Evolutionary conservation across 805 yeast genomes (phyloP).

Genomic region (Candida ascalaphidarum): DNA sequence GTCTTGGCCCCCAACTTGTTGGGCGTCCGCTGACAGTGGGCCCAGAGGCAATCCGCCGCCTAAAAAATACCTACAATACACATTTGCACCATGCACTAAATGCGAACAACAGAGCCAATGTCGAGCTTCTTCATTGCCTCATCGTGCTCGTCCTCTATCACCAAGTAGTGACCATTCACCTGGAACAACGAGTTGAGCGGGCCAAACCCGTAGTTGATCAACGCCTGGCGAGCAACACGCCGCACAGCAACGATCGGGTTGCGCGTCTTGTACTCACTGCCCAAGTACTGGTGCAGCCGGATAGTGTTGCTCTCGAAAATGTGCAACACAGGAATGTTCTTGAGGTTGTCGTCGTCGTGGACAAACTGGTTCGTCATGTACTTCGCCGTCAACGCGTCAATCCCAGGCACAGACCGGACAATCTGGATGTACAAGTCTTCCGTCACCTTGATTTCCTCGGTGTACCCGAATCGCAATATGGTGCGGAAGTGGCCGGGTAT

Average conservation of each 20-base stretch:
- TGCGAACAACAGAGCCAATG: slow-evolving; percentile 18
- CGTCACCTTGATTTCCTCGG: slow-evolving; percentile 13
- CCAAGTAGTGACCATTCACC: slow-evolving; percentile 11
- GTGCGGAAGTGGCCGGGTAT: slow-evolving; percentile 42
- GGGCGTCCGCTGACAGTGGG: too few relatives aligned
- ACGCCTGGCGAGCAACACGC: slow-evolving; percentile 9
- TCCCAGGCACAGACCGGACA: slow-evolving; percentile 12
- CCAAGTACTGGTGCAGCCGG: slow-evolving; percentile 12
- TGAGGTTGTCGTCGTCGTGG: neutral
- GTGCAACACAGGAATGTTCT: slow-evolving; percentile 15
- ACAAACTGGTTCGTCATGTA: neutral
- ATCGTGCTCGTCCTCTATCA: slow-evolving; percentile 11
- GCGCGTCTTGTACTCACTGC: slow-evolving; percentile 7
- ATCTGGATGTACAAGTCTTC: slow-evolving; percentile 11
- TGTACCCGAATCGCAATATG: slow-evolving; percentile 40
- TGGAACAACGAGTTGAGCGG: slow-evolving; percentile 16
- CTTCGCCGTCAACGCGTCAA: slow-evolving; percentile 4
- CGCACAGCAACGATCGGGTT: slow-evolving; percentile 7
- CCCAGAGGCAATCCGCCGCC: too few relatives aligned
- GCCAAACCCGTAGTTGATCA: slow-evolving; percentile 17
- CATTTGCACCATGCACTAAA: too few relatives aligned
- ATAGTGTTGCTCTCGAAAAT: slow-evolving; percentile 21
- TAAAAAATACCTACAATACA: too few relatives aligned
- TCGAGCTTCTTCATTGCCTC: slow-evolving; percentile 15
- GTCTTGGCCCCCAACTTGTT: too few relatives aligned